phyloP scores from a whole-genome alignment of 352 stramenopile genomes.

The Pythium phragmiticola region DNA sequence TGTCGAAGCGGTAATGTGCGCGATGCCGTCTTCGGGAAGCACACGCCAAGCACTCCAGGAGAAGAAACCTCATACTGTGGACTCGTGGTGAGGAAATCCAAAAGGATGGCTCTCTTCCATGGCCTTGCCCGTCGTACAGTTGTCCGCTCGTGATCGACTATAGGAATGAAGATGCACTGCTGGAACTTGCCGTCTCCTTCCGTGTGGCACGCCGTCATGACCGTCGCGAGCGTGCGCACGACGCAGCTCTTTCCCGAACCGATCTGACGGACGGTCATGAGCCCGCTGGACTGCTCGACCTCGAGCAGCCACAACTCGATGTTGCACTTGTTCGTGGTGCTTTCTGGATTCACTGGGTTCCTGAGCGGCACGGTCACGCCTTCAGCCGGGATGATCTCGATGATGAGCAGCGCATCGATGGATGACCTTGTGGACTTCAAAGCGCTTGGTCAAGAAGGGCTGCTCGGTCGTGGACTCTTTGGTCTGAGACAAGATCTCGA shows the following conservation, averaged over 20 bases:
- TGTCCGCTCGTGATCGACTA: slow-evolving; percentile 95
- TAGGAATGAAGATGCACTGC: slow-evolving; percentile 70
- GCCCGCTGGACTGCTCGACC: slow-evolving; percentile 81
- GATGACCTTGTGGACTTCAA: slow-evolving; percentile 93
- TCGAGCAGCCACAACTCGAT: slow-evolving; percentile 95
- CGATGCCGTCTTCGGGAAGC: slow-evolving; percentile 62
- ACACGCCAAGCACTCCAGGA: slow-evolving; percentile 30
- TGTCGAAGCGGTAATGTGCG: slow-evolving; percentile 93
- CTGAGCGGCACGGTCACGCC: slow-evolving; percentile 88
- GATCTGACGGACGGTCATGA: slow-evolving; percentile 95
- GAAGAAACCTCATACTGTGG: slow-evolving; percentile 58
- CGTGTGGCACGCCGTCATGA: slow-evolving; percentile 65
- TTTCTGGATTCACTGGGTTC: slow-evolving; percentile 88
- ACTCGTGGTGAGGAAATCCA: slow-evolving; percentile 87
- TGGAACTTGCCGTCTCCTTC: slow-evolving; percentile 59
- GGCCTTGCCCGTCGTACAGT: slow-evolving; percentile 68
- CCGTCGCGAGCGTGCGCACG: slow-evolving; percentile 75
- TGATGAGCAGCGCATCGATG: slow-evolving; percentile 90
- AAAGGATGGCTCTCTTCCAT: slow-evolving; percentile 38
- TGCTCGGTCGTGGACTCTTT: slow-evolving; percentile 93
- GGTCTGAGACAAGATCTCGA: slow-evolving; percentile 94
- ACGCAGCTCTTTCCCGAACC: slow-evolving; percentile 94
- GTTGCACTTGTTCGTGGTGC: slow-evolving; percentile 92
- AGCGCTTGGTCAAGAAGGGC: slow-evolving; percentile 89
- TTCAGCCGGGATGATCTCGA: slow-evolving; percentile 92